Evolutionary conservation across 2,329 filamentous ascomycete species (phyloP).

Genomic region (Davidsoniella virescens): DNA sequence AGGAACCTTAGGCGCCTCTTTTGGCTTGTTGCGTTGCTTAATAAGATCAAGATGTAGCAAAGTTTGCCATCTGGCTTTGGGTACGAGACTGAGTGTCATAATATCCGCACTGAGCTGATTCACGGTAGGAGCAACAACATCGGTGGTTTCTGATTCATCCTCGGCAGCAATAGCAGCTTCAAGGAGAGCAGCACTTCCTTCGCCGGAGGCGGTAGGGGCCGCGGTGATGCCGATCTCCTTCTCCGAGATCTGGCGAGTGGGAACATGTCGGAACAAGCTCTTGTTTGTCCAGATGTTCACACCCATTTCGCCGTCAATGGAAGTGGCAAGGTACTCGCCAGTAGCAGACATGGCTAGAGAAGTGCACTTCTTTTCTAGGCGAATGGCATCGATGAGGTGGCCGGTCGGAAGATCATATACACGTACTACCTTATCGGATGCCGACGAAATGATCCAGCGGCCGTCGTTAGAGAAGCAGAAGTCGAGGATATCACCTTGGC

Average conservation of each 20-base stretch:
- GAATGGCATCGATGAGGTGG: constrained; percentile 85
- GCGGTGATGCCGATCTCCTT: constrained; percentile 49
- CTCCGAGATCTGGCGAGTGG: constrained; percentile 71
- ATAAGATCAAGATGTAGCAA: constrained; percentile 84
- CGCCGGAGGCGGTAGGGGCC: constrained; percentile 64
- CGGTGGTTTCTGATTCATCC: constrained; percentile 35
- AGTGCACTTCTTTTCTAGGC: constrained; percentile 61
- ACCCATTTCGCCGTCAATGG: constrained; percentile 65
- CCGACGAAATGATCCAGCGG: constrained; percentile 81
- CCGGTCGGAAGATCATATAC: constrained; percentile 94
- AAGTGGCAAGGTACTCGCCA: constrained; percentile 87
- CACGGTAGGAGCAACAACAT: constrained; percentile 36
- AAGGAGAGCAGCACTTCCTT: constrained; percentile 59
- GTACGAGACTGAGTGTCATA: constrained; percentile 77
- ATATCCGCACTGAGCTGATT: constrained; percentile 73
- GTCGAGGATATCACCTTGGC: constrained; percentile 56
- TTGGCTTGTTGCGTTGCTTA: constrained; percentile 85
- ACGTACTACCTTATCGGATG: constrained; percentile 61
- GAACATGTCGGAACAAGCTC: constrained; percentile 74
- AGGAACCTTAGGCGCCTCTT: constrained; percentile 75
- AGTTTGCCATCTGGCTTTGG: constrained; percentile 86
- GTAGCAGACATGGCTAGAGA: constrained; percentile 76
- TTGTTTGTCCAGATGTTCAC: constrained; percentile 96
- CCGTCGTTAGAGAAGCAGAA: constrained; percentile 85
- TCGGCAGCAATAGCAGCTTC: constrained; percentile 32